Percentiles rank a stretch among this genome's conserved stretches.
Evolutionary conservation across 1,284 basidiomycete genomes (phyloP).

Genomic region (Cutaneotrichosporon arboriforme): DNA sequence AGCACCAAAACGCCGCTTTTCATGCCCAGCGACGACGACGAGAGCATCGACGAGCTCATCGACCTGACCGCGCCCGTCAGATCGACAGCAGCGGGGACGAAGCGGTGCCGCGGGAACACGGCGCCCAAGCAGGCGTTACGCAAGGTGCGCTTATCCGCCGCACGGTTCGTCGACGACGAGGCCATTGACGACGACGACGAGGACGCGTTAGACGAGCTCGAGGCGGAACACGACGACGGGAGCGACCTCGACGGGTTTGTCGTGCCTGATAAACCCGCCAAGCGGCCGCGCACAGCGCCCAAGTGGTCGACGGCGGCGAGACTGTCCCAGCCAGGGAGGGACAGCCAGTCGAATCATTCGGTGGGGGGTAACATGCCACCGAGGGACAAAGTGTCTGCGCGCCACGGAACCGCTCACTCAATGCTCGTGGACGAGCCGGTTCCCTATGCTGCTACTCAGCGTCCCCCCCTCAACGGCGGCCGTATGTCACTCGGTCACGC

Average conservation of each 20-base stretch:
- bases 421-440: too few relatives aligned
- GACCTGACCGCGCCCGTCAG: constrained; percentile 1
- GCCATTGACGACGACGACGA: constrained; percentile 2
- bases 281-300: neutral
- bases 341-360: neutral
- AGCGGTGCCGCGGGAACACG: neutral
- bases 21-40: constrained; percentile 1
- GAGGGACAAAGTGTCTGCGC: too few relatives aligned
- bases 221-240: neutral
- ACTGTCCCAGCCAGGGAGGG: too few relatives aligned
- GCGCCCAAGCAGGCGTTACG: neutral
- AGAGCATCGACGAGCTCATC: constrained; percentile 11
- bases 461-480: too few relatives aligned
- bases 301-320: neutral
- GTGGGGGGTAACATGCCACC: too few relatives aligned
- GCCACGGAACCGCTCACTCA: too few relatives aligned
- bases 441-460: too few relatives aligned
- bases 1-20: neutral
- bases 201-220: neutral
- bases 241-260: neutral
- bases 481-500: too few relatives aligned
- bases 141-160: neutral
- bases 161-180: constrained; percentile 6
- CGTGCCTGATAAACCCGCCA: too few relatives aligned
- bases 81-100: neutral